Percentiles rank a stretch among this genome's conserved stretches.
Conservation (phyloP, 768 basidiomycete genomes). For the Rhizopogon vinicolor region DNA sequence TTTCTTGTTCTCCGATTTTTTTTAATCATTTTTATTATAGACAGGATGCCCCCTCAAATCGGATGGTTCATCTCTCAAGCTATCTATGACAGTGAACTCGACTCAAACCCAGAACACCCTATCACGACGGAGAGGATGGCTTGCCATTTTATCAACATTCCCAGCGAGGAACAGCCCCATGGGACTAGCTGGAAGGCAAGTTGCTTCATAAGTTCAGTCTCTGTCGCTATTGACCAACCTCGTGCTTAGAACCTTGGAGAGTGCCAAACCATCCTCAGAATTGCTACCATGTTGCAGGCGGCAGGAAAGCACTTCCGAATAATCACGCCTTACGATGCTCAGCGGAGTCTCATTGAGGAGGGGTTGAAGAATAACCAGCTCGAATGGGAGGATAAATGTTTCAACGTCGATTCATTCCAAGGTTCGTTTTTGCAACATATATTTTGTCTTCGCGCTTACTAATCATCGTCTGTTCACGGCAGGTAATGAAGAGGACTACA, state of each 20-base stretch:
- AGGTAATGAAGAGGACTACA: constrained; percentile 84
- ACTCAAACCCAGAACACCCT: constrained; percentile 48
- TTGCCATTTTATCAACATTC: constrained; percentile 65
- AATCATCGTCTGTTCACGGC: neutral
- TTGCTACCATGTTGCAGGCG: constrained; percentile 54
- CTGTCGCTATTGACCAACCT: neutral
- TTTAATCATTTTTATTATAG: constrained; percentile 32
- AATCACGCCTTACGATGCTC: constrained; percentile 80
- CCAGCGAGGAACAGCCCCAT: constrained; percentile 29
- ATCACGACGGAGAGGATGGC: constrained; percentile 37
- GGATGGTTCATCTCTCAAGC: constrained; percentile 65
- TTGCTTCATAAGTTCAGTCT: neutral
- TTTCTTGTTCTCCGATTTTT: neutral
- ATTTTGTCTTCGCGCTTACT: constrained; percentile 1
- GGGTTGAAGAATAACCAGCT: constrained; percentile 46
- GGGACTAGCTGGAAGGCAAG: constrained; percentile 38
- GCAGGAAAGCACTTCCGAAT: constrained; percentile 50
- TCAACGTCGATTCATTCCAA: constrained; percentile 80
- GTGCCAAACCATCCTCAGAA: constrained; percentile 45
- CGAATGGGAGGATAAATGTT: constrained; percentile 63
- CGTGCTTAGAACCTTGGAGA: constrained; percentile 55
- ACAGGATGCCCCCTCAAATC: constrained; percentile 82
- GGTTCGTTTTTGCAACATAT: constrained; percentile 35
- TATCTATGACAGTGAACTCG: constrained; percentile 59
- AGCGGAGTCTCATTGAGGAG: constrained; percentile 55